Evolutionary conservation across 2,329 filamentous ascomycete species (phyloP).

Genomic region (Bipolaris oryzae): DNA sequence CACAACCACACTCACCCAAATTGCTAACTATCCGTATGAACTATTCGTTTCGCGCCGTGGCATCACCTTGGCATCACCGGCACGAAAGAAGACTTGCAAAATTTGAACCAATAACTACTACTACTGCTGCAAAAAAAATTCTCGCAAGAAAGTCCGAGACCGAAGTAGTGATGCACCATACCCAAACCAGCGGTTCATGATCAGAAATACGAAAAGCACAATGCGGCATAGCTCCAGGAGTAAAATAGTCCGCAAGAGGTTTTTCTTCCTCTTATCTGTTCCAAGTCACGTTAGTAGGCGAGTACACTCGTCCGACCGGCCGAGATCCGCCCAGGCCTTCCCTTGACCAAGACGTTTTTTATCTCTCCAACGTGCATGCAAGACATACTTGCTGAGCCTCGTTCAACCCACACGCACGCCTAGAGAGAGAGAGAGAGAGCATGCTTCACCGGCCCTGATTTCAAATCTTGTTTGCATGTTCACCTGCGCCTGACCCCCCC

Average conservation of each 20-base stretch:
- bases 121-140: no score
- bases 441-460: neutral
- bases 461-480: neutral
- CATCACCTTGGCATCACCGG: neutral
- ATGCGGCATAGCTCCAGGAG: neutral
- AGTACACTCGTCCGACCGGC: slow-evolving; percentile 1
- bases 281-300: neutral
- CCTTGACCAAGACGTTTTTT: neutral
- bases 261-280: neutral
- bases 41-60: neutral
- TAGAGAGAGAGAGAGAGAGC: no score
- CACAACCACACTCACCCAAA: neutral
- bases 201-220: neutral
- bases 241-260: neutral
- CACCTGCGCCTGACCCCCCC: neutral
- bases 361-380: neutral
- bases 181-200: neutral
- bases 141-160: neutral
- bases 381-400: no score
- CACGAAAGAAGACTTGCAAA: neutral
- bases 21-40: neutral
- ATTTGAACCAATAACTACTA: neutral
- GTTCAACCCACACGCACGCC: no score
- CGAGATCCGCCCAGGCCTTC: slow-evolving; percentile 2
- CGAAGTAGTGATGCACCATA: neutral